Conservation (phyloP, 1,139 yeast species). For the Torulaspora globosa region DNA sequence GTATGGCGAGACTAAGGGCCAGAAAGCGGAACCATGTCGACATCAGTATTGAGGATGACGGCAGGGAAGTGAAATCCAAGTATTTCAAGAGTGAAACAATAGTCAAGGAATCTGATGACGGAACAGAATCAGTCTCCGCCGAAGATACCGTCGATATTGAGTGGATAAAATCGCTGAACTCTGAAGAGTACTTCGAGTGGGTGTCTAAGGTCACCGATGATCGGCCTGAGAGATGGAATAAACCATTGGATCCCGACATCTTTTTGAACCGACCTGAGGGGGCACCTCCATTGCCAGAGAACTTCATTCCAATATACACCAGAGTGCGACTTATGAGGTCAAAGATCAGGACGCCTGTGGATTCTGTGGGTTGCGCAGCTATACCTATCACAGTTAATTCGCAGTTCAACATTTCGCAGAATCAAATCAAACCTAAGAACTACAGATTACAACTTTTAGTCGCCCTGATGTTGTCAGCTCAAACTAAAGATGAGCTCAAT, state of each 20-base stretch:
- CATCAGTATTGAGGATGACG: slow-evolving; percentile 4
- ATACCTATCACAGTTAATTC: slow-evolving; percentile 51
- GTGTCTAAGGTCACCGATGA: slow-evolving; percentile 28
- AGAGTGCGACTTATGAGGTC: slow-evolving; percentile 63
- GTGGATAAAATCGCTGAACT: slow-evolving; percentile 29
- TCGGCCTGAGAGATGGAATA: slow-evolving; percentile 25
- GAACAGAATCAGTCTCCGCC: slow-evolving; percentile 1
- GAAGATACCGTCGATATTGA: slow-evolving; percentile 22
- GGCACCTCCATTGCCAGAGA: slow-evolving; percentile 40
- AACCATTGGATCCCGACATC: slow-evolving; percentile 19
- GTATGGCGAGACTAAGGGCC: slow-evolving; percentile 10
- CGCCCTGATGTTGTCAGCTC: slow-evolving; percentile 84
- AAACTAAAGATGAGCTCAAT: slow-evolving; percentile 86
- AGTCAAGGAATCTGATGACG: slow-evolving; percentile 2
- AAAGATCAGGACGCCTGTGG: slow-evolving; percentile 72
- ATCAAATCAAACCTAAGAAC: slow-evolving; percentile 40
- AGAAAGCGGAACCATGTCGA: slow-evolving; percentile 14
- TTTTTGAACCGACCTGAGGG: slow-evolving; percentile 12
- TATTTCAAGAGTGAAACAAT: slow-evolving; percentile 21
- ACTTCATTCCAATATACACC: slow-evolving; percentile 55
- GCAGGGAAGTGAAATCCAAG: slow-evolving; percentile 17
- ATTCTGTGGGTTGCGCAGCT: slow-evolving; percentile 80
- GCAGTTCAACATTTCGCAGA: slow-evolving; percentile 27
- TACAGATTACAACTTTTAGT: slow-evolving; percentile 72
- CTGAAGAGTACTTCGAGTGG: slow-evolving; percentile 31